Evolutionary conservation across 345 rosid genomes (phyloP).

Genomic region (Gossypium bickii): DNA sequence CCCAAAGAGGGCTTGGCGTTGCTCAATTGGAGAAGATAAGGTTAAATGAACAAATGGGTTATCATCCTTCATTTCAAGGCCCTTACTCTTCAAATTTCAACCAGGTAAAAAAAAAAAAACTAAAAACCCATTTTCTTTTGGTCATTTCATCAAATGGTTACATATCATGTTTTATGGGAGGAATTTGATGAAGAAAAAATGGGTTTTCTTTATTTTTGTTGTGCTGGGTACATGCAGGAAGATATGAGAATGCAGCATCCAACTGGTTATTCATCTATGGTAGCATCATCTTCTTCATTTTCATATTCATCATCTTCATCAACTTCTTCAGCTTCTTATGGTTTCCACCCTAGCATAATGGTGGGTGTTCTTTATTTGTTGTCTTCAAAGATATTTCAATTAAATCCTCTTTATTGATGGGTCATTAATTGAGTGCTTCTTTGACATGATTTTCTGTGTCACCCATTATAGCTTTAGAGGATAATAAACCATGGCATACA

Average conservation of each 20-base stretch:
- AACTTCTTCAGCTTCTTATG: slow-evolving; percentile 56
- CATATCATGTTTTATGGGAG: not conserved
- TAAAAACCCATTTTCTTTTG: not conserved
- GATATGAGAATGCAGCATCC: slow-evolving; percentile 49
- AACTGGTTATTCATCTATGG: slow-evolving; percentile 47
- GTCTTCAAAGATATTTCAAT: not conserved
- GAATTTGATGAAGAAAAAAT: not conserved
- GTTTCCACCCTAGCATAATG: slow-evolving; percentile 55
- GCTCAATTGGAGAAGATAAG: slow-evolving; percentile 95
- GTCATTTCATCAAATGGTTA: slow-evolving; percentile 2
- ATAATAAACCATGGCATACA: not conserved
- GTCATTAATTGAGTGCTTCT: slow-evolving; percentile 6
- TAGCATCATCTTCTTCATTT: slow-evolving; percentile 55
- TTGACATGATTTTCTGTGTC: slow-evolving; percentile 19
- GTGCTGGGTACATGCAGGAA: slow-evolving; percentile 46
- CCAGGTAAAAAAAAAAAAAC: slow-evolving; percentile 44
- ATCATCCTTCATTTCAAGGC: slow-evolving; percentile 38
- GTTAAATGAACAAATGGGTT: slow-evolving; percentile 53
- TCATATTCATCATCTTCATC: slow-evolving; percentile 50
- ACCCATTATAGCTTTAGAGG: not conserved
- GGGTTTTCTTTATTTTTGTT: not conserved
- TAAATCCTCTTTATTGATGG: not conserved
- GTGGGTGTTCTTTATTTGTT: slow-evolving; percentile 29
- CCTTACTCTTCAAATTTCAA: slow-evolving; percentile 44
- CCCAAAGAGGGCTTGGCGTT: slow-evolving; percentile 97